Evolutionary conservation across 1,284 basidiomycete genomes (phyloP), one percentile per base, ranked within the genome.

Genomic region (Pseudozyma sp.): DNA sequence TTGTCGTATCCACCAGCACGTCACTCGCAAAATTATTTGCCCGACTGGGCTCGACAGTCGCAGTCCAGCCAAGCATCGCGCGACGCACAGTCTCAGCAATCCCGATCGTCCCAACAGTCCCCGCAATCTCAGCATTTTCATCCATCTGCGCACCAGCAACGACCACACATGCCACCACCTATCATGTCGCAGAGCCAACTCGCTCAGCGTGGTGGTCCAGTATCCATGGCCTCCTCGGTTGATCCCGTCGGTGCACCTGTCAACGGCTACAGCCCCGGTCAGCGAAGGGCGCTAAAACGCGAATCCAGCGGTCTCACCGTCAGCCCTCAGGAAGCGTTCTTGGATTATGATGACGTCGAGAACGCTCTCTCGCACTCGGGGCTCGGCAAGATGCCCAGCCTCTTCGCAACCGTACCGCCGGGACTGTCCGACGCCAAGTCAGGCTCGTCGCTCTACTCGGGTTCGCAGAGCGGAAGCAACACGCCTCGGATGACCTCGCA

Each of bases 291-390:
- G 9, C 30, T 80, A 24, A 69, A 67, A 45, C 60, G 78, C 24
- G 77, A 80, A 37, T 66, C 71, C 7, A 78, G 75, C 47, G 75
- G 79, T n/a, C 66, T 81, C 17, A 81, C 79, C n/a, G 72, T 81
- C 48, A 80, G 78, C 46, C 79, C 79, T 16, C 68, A 76, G 51
- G 65, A 81, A 46, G 71, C 78, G 1, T 79, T 79, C 52, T 56
- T 77, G 43, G 79, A 81, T 35, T 79, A 77, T 35, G 66, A 78
- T 40, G 64, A 71, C 10, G 72, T 75, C 10, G 77, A 78, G 34
- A 70, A 68, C 16, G 60, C 57, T 1, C 46, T 78, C 10, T 66
- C 65, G n/a, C 70, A 73, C 47, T 73, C 77, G 19, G 70, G 67
- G 6, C 53, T 70, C 7, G 72, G 64, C 30, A 68, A 65, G 42